A percentile compares a stretch with the other conserved stretches of the same genome.
phyloP scores from a whole-genome alignment of 352 stramenopile species.

The Aphanomyces invadans region DNA sequence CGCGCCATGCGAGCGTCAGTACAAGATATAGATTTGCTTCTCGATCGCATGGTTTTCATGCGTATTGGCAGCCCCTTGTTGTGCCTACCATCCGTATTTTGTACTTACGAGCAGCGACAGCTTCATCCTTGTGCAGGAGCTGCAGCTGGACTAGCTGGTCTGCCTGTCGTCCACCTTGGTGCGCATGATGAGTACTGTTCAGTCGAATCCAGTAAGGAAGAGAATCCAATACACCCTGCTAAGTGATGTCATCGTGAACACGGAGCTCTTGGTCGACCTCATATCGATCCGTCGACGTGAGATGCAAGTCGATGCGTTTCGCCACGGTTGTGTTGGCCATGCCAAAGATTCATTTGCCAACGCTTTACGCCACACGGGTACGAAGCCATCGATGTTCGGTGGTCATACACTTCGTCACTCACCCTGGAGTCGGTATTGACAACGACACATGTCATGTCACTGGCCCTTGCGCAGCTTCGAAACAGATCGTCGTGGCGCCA shows the following conservation, averaged over 20 bases:
- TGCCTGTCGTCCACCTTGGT: no score
- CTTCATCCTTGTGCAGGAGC: constrained; percentile 7
- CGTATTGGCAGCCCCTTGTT: neutral
- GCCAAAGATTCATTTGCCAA: neutral
- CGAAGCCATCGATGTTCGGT: neutral
- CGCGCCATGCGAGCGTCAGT: neutral
- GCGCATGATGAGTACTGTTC: no score
- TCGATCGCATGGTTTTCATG: constrained; percentile 14
- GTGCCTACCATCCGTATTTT: neutral
- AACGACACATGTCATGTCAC: no score
- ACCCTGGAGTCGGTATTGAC: no score
- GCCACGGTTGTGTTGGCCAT: neutral
- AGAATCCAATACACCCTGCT: neutral
- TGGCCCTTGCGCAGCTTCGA: no score
- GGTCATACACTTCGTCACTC: neutral
- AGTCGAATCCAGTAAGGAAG: no score
- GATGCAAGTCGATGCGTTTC: neutral
- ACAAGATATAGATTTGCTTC: neutral
- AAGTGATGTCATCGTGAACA: neutral
- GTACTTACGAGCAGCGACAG: constrained; percentile 4
- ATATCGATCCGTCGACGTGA: neutral
- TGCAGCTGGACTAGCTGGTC: neutral
- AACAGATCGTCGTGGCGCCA: no score
- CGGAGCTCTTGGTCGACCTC: neutral
- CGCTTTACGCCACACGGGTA: neutral